Conservation (phyloP, 768 basidiomycete genomes). For the Phlegmacium glaucopus region DNA sequence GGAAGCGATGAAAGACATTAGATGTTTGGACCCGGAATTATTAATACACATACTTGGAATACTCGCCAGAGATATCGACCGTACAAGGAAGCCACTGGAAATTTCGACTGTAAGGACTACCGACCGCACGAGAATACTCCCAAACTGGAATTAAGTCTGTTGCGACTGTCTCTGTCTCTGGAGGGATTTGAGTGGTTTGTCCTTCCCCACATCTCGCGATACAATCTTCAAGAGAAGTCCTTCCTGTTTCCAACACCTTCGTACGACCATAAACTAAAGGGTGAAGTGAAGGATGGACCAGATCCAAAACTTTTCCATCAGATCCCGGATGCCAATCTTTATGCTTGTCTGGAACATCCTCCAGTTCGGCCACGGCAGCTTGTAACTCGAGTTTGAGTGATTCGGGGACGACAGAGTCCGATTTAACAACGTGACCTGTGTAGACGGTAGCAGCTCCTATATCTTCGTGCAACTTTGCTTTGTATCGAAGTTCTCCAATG, state of each 20-base stretch:
- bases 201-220: constrained; percentile 16
- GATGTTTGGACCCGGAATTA: not conserved
- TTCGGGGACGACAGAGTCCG: constrained; percentile 25
- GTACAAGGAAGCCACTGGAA: constrained; percentile 15
- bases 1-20: not conserved
- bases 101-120: constrained; percentile 2
- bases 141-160: not conserved
- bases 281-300: constrained; percentile 43
- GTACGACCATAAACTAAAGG: constrained; percentile 31
- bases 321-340: constrained; percentile 46
- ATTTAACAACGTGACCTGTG: constrained; percentile 21
- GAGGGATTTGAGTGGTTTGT: constrained; percentile 2
- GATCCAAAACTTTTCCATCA: constrained; percentile 39
- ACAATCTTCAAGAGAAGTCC: constrained; percentile 11
- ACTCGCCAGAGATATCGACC: constrained; percentile 11
- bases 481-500: constrained; percentile 22
- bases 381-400: constrained; percentile 16
- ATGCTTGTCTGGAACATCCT: constrained; percentile 29
- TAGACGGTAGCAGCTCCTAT: constrained; percentile 10
- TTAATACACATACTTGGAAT: constrained; percentile 10
- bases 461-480: constrained; percentile 7
- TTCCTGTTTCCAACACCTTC: constrained; percentile 8
- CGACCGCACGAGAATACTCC: not conserved
- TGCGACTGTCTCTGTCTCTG: not conserved
- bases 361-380: constrained; percentile 23